Evolutionary conservation across 2,329 filamentous ascomycete species (phyloP), one percentile per base, ranked within the genome.

Genomic region (Pseudogymnoascus verrucosus): DNA sequence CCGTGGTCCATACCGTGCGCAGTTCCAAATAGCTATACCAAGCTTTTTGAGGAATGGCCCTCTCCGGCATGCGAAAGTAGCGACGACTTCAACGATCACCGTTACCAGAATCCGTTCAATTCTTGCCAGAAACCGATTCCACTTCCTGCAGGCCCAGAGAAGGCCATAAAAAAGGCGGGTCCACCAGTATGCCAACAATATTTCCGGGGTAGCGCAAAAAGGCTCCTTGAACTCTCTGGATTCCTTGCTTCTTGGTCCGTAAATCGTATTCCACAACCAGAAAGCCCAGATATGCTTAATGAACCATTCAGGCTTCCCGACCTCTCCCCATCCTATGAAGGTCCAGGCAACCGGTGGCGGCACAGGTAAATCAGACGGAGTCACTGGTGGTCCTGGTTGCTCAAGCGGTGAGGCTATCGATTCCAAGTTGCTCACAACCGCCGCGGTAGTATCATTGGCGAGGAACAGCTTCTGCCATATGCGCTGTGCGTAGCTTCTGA

Each of bases 231-330:
- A 14, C 51, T 57, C 28, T 57, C n/a, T 16, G 21, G 51, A 12
- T 8, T 36, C 10, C 10, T 36, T 21, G 16, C 28, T 34, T 36
- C 51, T 19, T 57, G 28, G 51, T 34, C 51, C 51, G 16, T 57
- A 57, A 36, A 57, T 57, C 51, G 23, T 57, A 57, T 57, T 57
- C 51, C 28, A 57, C 28, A 57, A 14, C 28, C 51, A 57, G 16
- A 57, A 21, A 12, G 28, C 51, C 51, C 51, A 57, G 28, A 57
- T 12, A 34, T 57, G 51, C 51, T 57, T 57, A 57, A 57, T 8
- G 12, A 10, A 34, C 51, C 51, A 57, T 57, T 57, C 51, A 14
- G 28, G 51, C 26, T 21, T 10, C 28, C 28, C 28, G n/a, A 34
- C 8, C 28, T 19, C 16, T 36, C 51, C 51, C 51, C 51, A 57